phyloP scores from a whole-genome alignment of 345 rosid genomes.

The Pistacia vera region DNA sequence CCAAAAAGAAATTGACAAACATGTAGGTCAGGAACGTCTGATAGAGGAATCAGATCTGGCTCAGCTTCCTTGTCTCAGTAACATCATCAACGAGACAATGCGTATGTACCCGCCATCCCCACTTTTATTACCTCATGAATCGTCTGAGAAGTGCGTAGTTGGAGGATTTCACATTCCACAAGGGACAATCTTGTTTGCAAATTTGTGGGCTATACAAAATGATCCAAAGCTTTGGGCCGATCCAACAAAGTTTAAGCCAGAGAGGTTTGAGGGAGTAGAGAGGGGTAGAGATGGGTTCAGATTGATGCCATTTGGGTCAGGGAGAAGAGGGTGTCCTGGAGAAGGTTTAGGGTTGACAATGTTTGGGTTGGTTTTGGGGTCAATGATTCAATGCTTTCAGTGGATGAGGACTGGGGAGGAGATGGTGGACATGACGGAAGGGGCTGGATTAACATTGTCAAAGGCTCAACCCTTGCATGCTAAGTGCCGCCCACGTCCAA shows the following conservation, averaged over 20 bases:
- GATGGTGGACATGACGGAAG: constrained; percentile 41
- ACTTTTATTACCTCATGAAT: constrained; percentile 37
- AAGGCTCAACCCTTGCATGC: constrained; percentile 36
- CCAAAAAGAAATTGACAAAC: constrained; percentile 23
- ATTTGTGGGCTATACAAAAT: constrained; percentile 41
- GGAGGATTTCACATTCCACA: constrained; percentile 40
- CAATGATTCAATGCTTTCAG: constrained; percentile 56
- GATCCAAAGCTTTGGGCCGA: constrained; percentile 41
- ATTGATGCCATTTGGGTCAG: constrained; percentile 55
- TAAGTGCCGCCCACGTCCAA: constrained; percentile 24
- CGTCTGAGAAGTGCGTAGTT: constrained; percentile 37
- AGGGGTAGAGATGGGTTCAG: constrained; percentile 46
- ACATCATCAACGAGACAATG: constrained; percentile 37
- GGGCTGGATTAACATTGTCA: constrained; percentile 28
- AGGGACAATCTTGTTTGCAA: constrained; percentile 38
- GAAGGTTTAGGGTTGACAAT: constrained; percentile 44
- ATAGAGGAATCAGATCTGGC: constrained; percentile 31
- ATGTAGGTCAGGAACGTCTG: constrained; percentile 25
- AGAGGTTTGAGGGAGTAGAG: constrained; percentile 42
- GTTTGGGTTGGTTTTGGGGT: constrained; percentile 46
- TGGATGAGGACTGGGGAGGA: constrained; percentile 37
- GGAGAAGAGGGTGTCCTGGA: constrained; percentile 70
- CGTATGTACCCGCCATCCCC: constrained; percentile 40
- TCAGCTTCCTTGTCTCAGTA: constrained; percentile 33
- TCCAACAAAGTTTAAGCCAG: constrained; percentile 42